Conservation (phyloP, 208 protist species). For the Acanthamoeba royreba region DNA sequence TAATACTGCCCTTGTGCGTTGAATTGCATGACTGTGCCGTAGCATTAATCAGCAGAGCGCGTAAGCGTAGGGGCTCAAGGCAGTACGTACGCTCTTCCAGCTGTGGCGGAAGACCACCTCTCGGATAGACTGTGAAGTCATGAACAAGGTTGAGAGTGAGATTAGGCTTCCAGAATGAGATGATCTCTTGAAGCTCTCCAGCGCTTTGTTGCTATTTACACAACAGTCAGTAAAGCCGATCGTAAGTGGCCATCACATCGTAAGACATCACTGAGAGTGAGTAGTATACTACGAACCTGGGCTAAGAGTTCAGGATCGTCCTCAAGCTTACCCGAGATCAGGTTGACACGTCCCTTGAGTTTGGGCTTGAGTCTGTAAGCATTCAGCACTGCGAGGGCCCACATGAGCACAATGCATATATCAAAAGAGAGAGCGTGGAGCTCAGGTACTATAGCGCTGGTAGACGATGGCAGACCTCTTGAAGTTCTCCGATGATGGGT, state of each 20-base stretch:
- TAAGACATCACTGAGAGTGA: too few species aligned
- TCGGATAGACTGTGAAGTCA: conserved; percentile 46
- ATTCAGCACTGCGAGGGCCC: conserved; percentile 14
- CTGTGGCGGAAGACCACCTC: conserved; percentile 46
- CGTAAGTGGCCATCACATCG: too few species aligned
- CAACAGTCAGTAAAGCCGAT: too few species aligned
- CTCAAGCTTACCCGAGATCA: conserved; percentile 51
- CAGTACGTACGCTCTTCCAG: conserved; percentile 6
- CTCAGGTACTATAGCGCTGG: conserved; percentile 45
- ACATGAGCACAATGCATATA: background rate
- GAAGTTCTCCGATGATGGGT: background rate
- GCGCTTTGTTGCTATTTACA: background rate
- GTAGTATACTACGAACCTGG: background rate
- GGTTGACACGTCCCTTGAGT: conserved; percentile 49
- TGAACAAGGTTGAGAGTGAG: conserved; percentile 55
- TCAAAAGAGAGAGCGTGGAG: background rate
- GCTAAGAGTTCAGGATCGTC: background rate
- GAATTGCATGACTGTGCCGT: conserved; percentile 40
- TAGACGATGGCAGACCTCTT: background rate
- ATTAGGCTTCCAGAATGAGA: conserved; percentile 59
- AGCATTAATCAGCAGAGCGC: background rate
- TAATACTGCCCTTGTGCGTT: conserved; percentile 73
- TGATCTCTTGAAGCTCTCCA: background rate
- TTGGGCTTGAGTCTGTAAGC: conserved; percentile 3
- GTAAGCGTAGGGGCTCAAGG: too few species aligned